Evolutionary conservation across 2,329 filamentous ascomycete species (phyloP).

Genomic region (Arthrobotrys sinensis): DNA sequence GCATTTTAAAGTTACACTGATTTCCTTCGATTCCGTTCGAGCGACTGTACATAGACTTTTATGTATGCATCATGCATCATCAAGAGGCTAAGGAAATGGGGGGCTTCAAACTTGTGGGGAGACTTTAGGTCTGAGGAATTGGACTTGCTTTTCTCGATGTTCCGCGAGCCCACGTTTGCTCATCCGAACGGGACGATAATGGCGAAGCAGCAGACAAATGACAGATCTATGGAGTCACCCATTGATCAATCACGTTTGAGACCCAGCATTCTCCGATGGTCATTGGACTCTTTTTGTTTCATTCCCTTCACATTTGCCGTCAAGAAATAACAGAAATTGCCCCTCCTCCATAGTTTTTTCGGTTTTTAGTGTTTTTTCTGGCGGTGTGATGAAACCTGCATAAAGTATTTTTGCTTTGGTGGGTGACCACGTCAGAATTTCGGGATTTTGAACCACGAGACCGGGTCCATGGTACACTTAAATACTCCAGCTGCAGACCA

Average conservation of each 20-base stretch:
- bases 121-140: not conserved
- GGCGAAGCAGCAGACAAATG: slow-evolving; percentile 22
- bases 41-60: slow-evolving; percentile 6
- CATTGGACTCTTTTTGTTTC: slow-evolving; percentile 44
- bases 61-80: slow-evolving; percentile 31
- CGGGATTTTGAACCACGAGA: slow-evolving; percentile 59
- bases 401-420: slow-evolving; percentile 39
- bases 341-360: slow-evolving; percentile 35
- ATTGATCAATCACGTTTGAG: slow-evolving; percentile 40
- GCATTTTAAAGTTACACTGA: slow-evolving; percentile 16
- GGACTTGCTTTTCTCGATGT: slow-evolving; percentile 36
- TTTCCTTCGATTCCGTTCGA: slow-evolving; percentile 29
- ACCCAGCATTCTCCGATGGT: slow-evolving; percentile 34
- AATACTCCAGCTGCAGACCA: slow-evolving; percentile 38
- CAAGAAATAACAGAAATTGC: slow-evolving; percentile 15
- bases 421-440: slow-evolving; percentile 62
- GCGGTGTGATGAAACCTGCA: slow-evolving; percentile 59
- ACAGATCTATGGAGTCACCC: slow-evolving; percentile 33
- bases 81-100: slow-evolving; percentile 24
- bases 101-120: slow-evolving; percentile 21
- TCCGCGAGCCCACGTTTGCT: slow-evolving; percentile 27
- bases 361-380: slow-evolving; percentile 12
- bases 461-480: slow-evolving; percentile 41
- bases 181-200: slow-evolving; percentile 25
- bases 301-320: slow-evolving; percentile 11